Conservation (phyloP, 202 grass and related monocot genomes). For the Hordeum pubiflorum region DNA sequence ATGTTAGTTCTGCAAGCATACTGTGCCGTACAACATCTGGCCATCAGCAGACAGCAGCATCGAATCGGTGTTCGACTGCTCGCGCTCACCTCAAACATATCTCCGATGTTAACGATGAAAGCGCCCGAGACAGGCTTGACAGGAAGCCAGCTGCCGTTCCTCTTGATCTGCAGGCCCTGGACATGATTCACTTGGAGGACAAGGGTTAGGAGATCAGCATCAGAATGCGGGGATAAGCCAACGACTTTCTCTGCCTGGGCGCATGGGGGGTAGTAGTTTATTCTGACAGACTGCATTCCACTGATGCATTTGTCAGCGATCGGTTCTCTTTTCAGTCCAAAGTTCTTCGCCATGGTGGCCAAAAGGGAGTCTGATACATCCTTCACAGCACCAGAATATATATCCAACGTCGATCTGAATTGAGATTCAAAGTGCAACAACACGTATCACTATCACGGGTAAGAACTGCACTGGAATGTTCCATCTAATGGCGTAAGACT, state of each 20-base stretch:
- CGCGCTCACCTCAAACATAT: slow-evolving; percentile 41
- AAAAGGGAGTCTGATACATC: slow-evolving; percentile 42
- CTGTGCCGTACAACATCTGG: background rate
- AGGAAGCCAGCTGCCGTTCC: slow-evolving; percentile 34
- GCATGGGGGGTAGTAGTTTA: slow-evolving; percentile 74
- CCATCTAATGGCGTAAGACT: background rate
- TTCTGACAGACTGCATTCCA: slow-evolving; percentile 52
- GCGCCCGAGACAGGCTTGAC: slow-evolving; percentile 37
- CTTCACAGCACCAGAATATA: slow-evolving; percentile 42
- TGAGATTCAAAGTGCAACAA: background rate
- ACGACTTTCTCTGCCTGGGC: slow-evolving; percentile 39
- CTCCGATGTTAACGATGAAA: slow-evolving; percentile 71
- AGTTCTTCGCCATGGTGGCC: slow-evolving; percentile 31
- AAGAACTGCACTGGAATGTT: background rate
- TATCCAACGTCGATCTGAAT: slow-evolving; percentile 38
- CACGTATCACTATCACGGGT: background rate
- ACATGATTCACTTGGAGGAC: slow-evolving; percentile 62
- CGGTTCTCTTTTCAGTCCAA: slow-evolving; percentile 35
- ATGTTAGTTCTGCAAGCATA: background rate
- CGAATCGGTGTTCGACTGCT: background rate
- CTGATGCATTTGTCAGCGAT: slow-evolving; percentile 18
- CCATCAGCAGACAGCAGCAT: background rate
- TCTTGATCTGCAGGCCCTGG: slow-evolving; percentile 63
- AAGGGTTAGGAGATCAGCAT: slow-evolving; percentile 50
- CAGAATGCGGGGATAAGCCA: slow-evolving; percentile 66